Evolutionary conservation across 163 green algal genomes (phyloP).

Genomic region (Scenedesmus sp.): DNA sequence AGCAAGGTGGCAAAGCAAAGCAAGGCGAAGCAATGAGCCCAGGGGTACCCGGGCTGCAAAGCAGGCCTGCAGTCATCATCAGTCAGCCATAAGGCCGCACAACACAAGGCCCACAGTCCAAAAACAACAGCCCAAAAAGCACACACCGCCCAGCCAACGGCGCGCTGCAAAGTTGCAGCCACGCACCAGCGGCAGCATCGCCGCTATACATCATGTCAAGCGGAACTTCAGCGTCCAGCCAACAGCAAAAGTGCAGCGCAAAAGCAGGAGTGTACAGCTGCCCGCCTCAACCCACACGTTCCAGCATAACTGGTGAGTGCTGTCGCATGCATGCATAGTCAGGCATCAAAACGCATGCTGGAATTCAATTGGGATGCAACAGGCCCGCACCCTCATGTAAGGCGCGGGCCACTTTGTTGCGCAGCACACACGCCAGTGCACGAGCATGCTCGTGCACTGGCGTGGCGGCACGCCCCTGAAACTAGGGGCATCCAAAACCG

Average conservation of each 20-base stretch:
- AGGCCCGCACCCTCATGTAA: not conserved
- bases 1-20: not conserved
- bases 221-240: not conserved
- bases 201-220: not conserved
- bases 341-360: constrained; percentile 9
- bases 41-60: not conserved
- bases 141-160: not conserved
- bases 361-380: not conserved
- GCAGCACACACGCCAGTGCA: not conserved
- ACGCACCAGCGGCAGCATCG: not conserved
- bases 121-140: not conserved
- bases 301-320: not conserved
- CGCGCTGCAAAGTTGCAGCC: not conserved
- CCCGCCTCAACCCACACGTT: not conserved
- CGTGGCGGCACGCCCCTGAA: not conserved
- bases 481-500: not conserved
- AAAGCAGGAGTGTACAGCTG: constrained; percentile 4
- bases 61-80: not conserved
- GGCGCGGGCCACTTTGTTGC: not conserved
- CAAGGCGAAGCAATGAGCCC: not conserved
- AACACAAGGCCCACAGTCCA: not conserved
- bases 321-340: constrained; percentile 1
- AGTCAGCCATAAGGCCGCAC: not conserved
- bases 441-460: not conserved
- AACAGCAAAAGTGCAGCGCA: not conserved